Evolutionary conservation across 2,329 filamentous ascomycete species (phyloP).

Genomic region (Cladosporium sp.): DNA sequence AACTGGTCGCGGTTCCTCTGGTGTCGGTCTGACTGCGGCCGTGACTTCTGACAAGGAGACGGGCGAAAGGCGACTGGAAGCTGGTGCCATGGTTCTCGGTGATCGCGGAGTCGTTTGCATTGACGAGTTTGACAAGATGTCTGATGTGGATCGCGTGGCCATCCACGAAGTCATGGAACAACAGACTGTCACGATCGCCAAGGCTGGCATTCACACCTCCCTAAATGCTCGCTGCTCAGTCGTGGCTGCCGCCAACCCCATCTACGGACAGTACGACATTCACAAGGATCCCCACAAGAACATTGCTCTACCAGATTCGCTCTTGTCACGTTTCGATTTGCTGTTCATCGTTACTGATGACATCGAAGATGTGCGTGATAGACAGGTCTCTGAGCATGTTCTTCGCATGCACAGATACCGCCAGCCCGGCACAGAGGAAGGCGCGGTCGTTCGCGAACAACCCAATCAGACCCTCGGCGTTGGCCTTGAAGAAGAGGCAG

Average conservation of each 20-base stretch:
- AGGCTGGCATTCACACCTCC: conserved; percentile 96
- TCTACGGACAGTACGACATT: conserved; percentile 96
- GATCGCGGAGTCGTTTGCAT: conserved; percentile 98
- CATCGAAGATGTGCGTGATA: conserved; percentile 88
- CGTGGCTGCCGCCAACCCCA: conserved; percentile 91
- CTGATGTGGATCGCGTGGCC: conserved; percentile 91
- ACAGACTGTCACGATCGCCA: conserved; percentile 97
- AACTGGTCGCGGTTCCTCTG: conserved; percentile 88
- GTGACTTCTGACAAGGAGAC: conserved; percentile 98
- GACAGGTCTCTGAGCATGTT: conserved; percentile 92
- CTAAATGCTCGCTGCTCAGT: conserved; percentile 96
- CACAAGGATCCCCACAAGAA: conserved; percentile 99
- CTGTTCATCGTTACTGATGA: conserved; percentile 97
- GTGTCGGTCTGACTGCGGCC: conserved; percentile 93
- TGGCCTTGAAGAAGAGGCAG: conserved; percentile 71
- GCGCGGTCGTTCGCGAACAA: conserved; percentile 88
- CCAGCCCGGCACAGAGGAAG: conserved; percentile 87
- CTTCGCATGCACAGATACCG: conserved; percentile 96
- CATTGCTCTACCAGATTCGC: conserved; percentile 92
- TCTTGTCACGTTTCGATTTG: conserved; percentile 96
- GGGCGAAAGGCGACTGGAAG: conserved; percentile 87
- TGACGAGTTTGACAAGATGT: conserved; percentile 99
- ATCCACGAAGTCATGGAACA: conserved; percentile 99
- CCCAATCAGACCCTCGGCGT: conserved; percentile 79
- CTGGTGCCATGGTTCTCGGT: conserved; percentile 96